These are phyloP conservation scores for Prunus mira DNA, from an alignment of 306 rosid species.

Conservation along the genomic window DNA sequence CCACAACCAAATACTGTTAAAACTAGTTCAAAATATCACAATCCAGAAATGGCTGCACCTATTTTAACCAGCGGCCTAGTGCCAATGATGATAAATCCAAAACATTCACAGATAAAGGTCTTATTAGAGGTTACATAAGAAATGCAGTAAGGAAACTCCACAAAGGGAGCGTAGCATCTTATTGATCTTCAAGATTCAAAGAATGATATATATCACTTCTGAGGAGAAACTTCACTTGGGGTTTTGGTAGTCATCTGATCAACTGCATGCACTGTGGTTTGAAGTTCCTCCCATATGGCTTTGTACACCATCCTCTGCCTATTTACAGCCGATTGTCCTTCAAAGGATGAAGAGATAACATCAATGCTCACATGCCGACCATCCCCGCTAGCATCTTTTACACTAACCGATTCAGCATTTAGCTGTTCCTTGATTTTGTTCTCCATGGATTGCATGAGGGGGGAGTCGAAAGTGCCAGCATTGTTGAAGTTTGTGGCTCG, in stretches of 20 bases:
- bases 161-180: background rate
- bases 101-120: background rate
- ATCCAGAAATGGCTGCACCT: background rate
- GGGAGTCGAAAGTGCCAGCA: conserved; percentile 65
- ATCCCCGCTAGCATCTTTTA: conserved; percentile 82
- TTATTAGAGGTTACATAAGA: background rate
- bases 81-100: background rate
- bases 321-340: conserved; percentile 87
- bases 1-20: too few species aligned
- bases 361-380: conserved; percentile 92
- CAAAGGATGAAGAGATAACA: conserved; percentile 70
- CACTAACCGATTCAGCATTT: conserved; percentile 70
- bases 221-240: conserved; percentile 62
- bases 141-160: background rate
- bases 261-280: conserved; percentile 86
- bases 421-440: conserved; percentile 79
- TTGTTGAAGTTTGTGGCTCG: conserved; percentile 57
- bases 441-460: conserved; percentile 74
- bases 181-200: background rate
- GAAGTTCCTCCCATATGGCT: conserved; percentile 99
- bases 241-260: conserved; percentile 91
- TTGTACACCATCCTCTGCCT: conserved; percentile 98
- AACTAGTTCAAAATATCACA: background rate
- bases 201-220: conserved; percentile 16
- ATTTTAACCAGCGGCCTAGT: background rate